These are phyloP conservation scores for Xerocomellus dryophilus DNA, from an alignment of 768 basidiomycete species.

Conservation along the genomic window DNA sequence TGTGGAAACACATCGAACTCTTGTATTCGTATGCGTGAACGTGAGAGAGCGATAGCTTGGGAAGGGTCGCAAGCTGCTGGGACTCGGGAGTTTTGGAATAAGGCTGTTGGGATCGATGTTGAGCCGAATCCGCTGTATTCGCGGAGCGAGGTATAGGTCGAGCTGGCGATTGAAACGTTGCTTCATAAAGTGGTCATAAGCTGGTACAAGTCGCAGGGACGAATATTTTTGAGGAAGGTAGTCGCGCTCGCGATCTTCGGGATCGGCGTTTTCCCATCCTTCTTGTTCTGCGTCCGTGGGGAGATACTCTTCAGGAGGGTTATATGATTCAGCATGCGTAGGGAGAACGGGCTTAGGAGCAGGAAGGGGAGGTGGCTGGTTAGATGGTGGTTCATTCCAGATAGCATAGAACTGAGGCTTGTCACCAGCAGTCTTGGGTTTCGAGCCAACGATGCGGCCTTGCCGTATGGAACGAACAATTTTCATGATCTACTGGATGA, in stretches of 20 bases:
- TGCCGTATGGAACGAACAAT: slow-evolving; percentile 97
- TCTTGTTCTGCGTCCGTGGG: slow-evolving; percentile 78
- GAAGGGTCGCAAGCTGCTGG: slow-evolving; percentile 89
- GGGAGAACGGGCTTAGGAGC: slow-evolving; percentile 91
- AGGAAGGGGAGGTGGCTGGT: slow-evolving; percentile 81
- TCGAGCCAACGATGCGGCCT: slow-evolving; percentile 89
- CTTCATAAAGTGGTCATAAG: slow-evolving; percentile 87
- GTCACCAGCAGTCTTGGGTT: slow-evolving; percentile 68
- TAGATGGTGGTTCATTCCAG: slow-evolving; percentile 79
- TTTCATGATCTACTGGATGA: slow-evolving; percentile 83
- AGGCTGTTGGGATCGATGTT: slow-evolving; percentile 90
- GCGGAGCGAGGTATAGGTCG: slow-evolving; percentile 93
- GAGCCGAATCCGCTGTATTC: slow-evolving; percentile 81
- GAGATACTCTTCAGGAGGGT: slow-evolving; percentile 96
- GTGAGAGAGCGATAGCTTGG: slow-evolving; percentile 78
- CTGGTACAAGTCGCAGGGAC: slow-evolving; percentile 86
- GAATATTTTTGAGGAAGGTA: slow-evolving; percentile 86
- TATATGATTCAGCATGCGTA: slow-evolving; percentile 95
- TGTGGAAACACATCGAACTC: slow-evolving; percentile 71
- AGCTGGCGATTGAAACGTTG: slow-evolving; percentile 92
- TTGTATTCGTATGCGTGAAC: slow-evolving; percentile 62
- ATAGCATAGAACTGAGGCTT: slow-evolving; percentile 78
- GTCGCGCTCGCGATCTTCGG: slow-evolving; percentile 86
- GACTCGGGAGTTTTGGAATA: slow-evolving; percentile 92
- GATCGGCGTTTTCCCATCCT: slow-evolving; percentile 78